phyloP scores from a whole-genome alignment of 225 moss, liverwort and hornwort species.

The Sphagnum contortum region DNA sequence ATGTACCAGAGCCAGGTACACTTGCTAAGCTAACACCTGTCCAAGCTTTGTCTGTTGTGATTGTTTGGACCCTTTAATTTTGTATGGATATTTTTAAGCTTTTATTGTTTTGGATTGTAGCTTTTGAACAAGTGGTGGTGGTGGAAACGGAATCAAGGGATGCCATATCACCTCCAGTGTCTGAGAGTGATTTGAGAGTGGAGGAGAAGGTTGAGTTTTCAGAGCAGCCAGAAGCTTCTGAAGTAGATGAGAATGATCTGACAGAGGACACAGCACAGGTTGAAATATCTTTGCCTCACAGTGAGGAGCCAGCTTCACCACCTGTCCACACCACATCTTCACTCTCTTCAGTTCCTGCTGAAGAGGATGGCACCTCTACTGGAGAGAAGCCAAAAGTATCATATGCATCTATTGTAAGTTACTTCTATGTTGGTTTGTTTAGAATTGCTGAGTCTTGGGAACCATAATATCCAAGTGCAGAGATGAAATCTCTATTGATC shows the following conservation, averaged over 20 bases:
- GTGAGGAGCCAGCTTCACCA: constrained; percentile 21
- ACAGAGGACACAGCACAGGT: constrained; percentile 21
- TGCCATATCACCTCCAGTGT: constrained; percentile 15
- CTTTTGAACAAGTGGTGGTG: not conserved
- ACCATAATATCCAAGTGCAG: not conserved
- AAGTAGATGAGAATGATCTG: constrained; percentile 31
- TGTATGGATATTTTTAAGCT: no score
- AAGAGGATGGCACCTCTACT: constrained; percentile 11
- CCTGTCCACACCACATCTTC: constrained; percentile 11
- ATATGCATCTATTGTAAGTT: constrained; percentile 34
- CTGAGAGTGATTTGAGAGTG: constrained; percentile 34
- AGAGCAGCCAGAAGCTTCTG: constrained; percentile 11
- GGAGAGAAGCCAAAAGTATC: constrained; percentile 38
- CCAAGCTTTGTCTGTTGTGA: no score
- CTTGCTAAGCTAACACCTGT: no score
- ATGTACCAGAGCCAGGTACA: constrained; percentile 43
- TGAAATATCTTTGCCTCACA: constrained; percentile 25
- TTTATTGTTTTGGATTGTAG: not conserved
- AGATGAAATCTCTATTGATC: no score
- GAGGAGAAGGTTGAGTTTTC: constrained; percentile 48
- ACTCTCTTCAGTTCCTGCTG: not conserved
- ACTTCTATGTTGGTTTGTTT: not conserved
- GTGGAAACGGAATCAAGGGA: constrained; percentile 49
- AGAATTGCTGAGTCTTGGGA: not conserved
- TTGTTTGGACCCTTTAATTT: not conserved